A percentile compares a stretch with the other conserved stretches of the same genome.
These are phyloP conservation scores for Polytrichum formosum DNA, from an alignment of 225 moss, liverwort and hornwort genomes.

Conservation along the genomic window DNA sequence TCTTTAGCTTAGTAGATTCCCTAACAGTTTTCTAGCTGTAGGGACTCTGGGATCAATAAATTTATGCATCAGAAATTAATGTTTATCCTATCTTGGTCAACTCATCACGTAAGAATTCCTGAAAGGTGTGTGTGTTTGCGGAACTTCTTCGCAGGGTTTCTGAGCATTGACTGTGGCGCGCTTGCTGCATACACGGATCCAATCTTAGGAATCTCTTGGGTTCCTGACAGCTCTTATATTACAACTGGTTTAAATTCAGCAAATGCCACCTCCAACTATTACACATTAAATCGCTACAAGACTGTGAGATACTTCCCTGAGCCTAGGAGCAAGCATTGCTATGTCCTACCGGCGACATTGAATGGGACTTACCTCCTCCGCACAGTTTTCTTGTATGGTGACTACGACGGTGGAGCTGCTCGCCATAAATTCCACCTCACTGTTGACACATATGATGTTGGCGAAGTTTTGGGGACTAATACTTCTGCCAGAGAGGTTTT, in stretches of 20 bases:
- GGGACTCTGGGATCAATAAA: too few species aligned
- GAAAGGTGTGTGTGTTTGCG: neutral
- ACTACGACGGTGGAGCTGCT: neutral
- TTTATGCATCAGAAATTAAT: too few species aligned
- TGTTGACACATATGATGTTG: conserved; percentile 23
- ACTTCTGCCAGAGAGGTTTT: neutral
- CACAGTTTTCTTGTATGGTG: conserved; percentile 25
- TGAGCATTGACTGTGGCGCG: conserved; percentile 12
- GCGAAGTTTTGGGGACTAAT: neutral
- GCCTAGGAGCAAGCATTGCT: conserved; percentile 31
- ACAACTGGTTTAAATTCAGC: neutral
- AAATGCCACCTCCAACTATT: neutral
- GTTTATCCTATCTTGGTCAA: too few species aligned
- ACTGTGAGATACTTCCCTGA: conserved; percentile 32
- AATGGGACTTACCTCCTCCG: conserved; percentile 36
- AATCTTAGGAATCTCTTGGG: neutral
- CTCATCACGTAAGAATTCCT: too few species aligned
- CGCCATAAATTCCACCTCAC: conserved; percentile 23
- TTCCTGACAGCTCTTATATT: conserved; percentile 9
- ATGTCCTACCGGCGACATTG: conserved; percentile 18
- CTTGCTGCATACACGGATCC: neutral
- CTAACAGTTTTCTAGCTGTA: too few species aligned
- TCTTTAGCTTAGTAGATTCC: too few species aligned
- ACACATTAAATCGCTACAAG: neutral
- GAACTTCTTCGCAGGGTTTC: neutral